These are phyloP conservation scores for Candida vartiovaarae DNA, from an alignment of 805 yeast genomes.

Conservation along the genomic window DNA sequence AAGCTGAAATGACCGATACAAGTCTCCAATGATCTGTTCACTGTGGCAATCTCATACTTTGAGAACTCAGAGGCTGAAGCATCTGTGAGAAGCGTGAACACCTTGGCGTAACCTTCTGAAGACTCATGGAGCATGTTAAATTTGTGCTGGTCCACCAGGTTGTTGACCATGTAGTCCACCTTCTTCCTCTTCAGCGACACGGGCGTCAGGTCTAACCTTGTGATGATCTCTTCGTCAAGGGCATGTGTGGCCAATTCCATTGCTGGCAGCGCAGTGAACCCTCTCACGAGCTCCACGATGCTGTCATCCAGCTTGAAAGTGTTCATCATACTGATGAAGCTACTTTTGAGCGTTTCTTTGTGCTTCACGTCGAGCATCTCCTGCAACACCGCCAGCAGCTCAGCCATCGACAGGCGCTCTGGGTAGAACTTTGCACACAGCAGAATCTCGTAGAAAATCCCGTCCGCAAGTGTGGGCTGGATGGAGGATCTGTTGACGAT, in stretches of 20 bases:
- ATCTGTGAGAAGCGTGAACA: slow-evolving; percentile 41
- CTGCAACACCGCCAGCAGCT: slow-evolving; percentile 12
- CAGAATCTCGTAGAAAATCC: slow-evolving; percentile 19
- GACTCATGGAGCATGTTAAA: slow-evolving; percentile 69
- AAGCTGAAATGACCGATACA: slow-evolving; percentile 69
- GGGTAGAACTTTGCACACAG: slow-evolving; percentile 14
- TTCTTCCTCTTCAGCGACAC: background rate
- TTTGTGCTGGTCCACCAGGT: slow-evolving; percentile 34
- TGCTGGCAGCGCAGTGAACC: slow-evolving; percentile 20
- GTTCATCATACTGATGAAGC: slow-evolving; percentile 26
- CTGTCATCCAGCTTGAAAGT: slow-evolving; percentile 22
- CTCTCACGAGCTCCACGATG: slow-evolving; percentile 18
- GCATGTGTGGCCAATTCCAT: slow-evolving; percentile 12
- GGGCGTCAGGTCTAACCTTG: slow-evolving; percentile 2
- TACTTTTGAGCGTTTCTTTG: slow-evolving; percentile 13
- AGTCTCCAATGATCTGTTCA: slow-evolving; percentile 42
- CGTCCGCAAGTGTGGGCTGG: slow-evolving; percentile 3
- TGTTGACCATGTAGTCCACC: background rate
- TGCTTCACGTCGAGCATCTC: slow-evolving; percentile 8
- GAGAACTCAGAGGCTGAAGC: slow-evolving; percentile 37
- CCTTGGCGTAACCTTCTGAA: slow-evolving; percentile 68
- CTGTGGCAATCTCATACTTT: slow-evolving; percentile 34
- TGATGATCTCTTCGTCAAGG: slow-evolving; percentile 15
- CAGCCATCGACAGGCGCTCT: slow-evolving; percentile 5
- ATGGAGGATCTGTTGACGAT: background rate